phyloP scores from a whole-genome alignment of 495 filamentous ascomycete genomes.

The Neohortaea acidophila region DNA sequence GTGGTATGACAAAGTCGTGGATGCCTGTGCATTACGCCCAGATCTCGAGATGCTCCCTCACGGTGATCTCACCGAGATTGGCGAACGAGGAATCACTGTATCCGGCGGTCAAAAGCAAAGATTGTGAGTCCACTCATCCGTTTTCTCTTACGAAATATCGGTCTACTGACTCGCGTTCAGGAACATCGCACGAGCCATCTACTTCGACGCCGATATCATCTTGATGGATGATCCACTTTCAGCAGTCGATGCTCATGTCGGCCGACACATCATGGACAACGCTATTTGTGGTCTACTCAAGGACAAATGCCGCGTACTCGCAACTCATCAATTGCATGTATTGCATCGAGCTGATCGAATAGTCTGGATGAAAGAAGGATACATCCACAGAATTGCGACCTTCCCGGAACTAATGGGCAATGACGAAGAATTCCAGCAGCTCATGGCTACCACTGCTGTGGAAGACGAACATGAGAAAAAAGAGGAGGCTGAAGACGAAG shows the following conservation, averaged over 20 bases:
- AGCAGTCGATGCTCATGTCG: slow-evolving; percentile 42
- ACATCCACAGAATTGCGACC: slow-evolving; percentile 68
- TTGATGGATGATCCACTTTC: slow-evolving; percentile 40
- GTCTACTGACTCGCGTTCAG: too few relatives aligned
- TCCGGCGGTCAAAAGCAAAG: slow-evolving; percentile 77
- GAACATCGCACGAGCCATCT: slow-evolving; percentile 43
- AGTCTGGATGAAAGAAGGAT: slow-evolving; percentile 77
- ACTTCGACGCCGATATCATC: slow-evolving; percentile 36
- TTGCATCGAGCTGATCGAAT: slow-evolving; percentile 79
- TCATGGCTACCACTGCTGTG: slow-evolving; percentile 71
- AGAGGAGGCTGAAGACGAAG: slow-evolving; percentile 32
- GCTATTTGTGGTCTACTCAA: slow-evolving; percentile 81
- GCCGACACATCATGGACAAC: slow-evolving; percentile 88
- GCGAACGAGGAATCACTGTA: slow-evolving; percentile 65
- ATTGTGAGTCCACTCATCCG: too few relatives aligned
- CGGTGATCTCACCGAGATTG: slow-evolving; percentile 60
- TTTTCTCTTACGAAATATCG: too few relatives aligned
- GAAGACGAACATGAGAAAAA: slow-evolving; percentile 43
- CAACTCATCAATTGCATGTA: slow-evolving; percentile 90
- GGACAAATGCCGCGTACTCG: slow-evolving; percentile 77
- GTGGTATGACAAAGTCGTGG: slow-evolving; percentile 48
- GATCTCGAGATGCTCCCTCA: slow-evolving; percentile 65
- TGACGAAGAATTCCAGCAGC: slow-evolving; percentile 54
- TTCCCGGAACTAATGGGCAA: slow-evolving; percentile 70
- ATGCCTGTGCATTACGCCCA: slow-evolving; percentile 52